phyloP scores from a whole-genome alignment of 2,329 filamentous ascomycete species.

The Macrophomina tecta region DNA sequence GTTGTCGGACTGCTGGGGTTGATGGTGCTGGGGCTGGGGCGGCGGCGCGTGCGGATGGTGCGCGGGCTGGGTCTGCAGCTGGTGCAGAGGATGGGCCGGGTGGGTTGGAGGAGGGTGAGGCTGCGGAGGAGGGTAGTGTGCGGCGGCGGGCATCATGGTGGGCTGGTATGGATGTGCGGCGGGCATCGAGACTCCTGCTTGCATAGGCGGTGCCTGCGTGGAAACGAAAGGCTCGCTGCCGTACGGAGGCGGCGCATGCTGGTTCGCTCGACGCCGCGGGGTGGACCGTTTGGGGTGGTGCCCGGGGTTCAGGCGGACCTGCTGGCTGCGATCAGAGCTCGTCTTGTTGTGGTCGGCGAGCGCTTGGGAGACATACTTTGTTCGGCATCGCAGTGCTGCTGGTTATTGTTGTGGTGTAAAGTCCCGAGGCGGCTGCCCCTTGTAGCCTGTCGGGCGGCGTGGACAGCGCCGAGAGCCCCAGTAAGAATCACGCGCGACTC shows the following conservation, averaged over 20 bases:
- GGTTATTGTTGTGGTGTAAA: conserved; percentile 13
- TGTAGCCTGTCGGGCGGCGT: conserved; percentile 10
- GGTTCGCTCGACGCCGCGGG: conserved; percentile 26
- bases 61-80: conserved; percentile 15
- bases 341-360: not conserved
- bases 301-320: conserved; percentile 26
- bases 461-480: conserved; percentile 13
- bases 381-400: conserved; percentile 20
- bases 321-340: conserved; percentile 22
- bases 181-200: conserved; percentile 26
- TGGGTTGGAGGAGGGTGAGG: conserved; percentile 20
- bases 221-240: conserved; percentile 27
- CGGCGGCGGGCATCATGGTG: conserved; percentile 27
- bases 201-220: conserved; percentile 26
- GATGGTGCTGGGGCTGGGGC: conserved; percentile 3
- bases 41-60: conserved; percentile 22
- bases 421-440: conserved; percentile 20
- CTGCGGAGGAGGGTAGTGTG: conserved; percentile 19
- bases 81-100: conserved; percentile 20
- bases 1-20: conserved; percentile 7
- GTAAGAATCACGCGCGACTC: conserved; percentile 11
- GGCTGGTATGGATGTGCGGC: conserved; percentile 27
- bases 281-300: conserved; percentile 25
- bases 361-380: conserved; percentile 7
- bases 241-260: conserved; percentile 25